These are phyloP conservation scores for Candida ficus DNA, from an alignment of 805 yeast species.

Conservation along the genomic window DNA sequence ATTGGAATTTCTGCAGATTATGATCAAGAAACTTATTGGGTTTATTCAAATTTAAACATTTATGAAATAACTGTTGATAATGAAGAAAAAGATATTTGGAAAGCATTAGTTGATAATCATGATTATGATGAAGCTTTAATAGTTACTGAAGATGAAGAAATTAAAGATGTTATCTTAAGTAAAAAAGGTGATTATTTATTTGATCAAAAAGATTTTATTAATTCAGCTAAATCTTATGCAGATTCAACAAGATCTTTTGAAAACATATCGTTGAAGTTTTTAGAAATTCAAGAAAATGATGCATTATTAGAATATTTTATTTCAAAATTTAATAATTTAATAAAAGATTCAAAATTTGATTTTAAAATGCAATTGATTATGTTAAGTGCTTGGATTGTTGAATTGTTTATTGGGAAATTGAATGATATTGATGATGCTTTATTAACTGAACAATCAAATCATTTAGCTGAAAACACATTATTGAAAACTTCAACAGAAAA, in stretches of 20 bases:
- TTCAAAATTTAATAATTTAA: slow-evolving; percentile 33
- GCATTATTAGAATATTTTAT: slow-evolving; percentile 44
- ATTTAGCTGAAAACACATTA: slow-evolving; percentile 20
- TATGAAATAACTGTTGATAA: slow-evolving; percentile 67
- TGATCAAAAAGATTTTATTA: slow-evolving; percentile 22
- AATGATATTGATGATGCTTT: slow-evolving; percentile 30
- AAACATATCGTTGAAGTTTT: slow-evolving; percentile 51
- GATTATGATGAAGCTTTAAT: slow-evolving; percentile 63
- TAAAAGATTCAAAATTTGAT: slow-evolving; percentile 20
- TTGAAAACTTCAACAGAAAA: slow-evolving; percentile 24
- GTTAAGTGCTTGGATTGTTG: slow-evolving; percentile 33
- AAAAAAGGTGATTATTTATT: slow-evolving; percentile 51
- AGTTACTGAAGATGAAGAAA: slow-evolving; percentile 30
- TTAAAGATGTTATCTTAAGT: slow-evolving; percentile 44
- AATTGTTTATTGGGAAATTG: slow-evolving; percentile 28
- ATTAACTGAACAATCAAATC: slow-evolving; percentile 23
- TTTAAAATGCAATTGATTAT: slow-evolving; percentile 27
- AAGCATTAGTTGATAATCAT: slow-evolving; percentile 42
- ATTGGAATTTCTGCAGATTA: slow-evolving; percentile 48
- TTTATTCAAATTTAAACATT: slow-evolving; percentile 52
- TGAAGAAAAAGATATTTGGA: slow-evolving; percentile 77
- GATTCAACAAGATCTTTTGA: slow-evolving; percentile 64
- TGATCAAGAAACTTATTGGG: slow-evolving; percentile 64
- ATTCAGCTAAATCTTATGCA: slow-evolving; percentile 59
- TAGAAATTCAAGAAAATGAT: slow-evolving; percentile 36